These are phyloP conservation scores for Ballota nigra DNA, from an alignment of 257 asterid genomes.

Conservation along the genomic window DNA sequence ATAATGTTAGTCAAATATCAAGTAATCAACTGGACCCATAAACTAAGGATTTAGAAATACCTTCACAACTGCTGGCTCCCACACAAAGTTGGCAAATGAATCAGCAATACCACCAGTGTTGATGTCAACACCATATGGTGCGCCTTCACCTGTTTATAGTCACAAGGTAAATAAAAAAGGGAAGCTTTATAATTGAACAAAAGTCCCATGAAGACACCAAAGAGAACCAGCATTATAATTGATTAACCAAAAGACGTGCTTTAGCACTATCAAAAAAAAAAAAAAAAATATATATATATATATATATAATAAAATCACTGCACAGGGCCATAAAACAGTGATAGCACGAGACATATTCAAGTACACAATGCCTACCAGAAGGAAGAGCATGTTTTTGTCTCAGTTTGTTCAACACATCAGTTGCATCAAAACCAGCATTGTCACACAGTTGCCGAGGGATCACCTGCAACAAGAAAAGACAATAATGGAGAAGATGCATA, in stretches of 20 bases:
- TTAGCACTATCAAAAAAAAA: background rate
- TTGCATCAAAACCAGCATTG: slow-evolving; percentile 45
- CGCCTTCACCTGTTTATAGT: slow-evolving; percentile 44
- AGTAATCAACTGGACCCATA: background rate
- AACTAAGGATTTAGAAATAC: slow-evolving; percentile 23
- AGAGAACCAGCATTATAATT: background rate
- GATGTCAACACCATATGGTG: slow-evolving; percentile 46
- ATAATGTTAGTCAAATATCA: background rate
- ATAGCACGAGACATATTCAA: background rate
- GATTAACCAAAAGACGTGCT: background rate
- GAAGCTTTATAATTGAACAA: background rate
- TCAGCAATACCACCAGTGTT: slow-evolving; percentile 63
- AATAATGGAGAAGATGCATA: background rate
- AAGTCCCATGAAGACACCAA: background rate
- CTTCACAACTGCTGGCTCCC: slow-evolving; percentile 91
- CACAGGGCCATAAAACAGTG: background rate
- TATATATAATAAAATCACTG: too few relatives aligned
- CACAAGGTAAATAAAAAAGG: background rate
- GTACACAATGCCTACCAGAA: slow-evolving; percentile 23
- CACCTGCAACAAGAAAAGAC: slow-evolving; percentile 22
- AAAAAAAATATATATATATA: background rate
- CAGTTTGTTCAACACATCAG: slow-evolving; percentile 42
- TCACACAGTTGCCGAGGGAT: slow-evolving; percentile 39
- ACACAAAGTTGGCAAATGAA: slow-evolving; percentile 73
- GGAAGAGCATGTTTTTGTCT: slow-evolving; percentile 47